Evolutionary conservation across 306 rosid genomes (phyloP).

Genomic region (Citrullus mucosospermus): DNA sequence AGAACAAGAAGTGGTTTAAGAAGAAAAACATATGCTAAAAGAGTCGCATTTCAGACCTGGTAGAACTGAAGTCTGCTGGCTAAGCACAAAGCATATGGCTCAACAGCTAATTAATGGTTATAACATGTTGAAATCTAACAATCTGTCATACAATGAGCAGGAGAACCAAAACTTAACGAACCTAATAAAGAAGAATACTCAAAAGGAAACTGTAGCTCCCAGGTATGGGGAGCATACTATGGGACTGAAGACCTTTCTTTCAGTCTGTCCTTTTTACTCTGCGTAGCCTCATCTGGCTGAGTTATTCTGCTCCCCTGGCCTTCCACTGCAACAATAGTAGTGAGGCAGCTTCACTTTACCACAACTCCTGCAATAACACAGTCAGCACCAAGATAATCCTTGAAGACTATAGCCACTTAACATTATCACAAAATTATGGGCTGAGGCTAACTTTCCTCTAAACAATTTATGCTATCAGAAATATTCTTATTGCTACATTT

Average conservation of each 20-base stretch:
- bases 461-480: too few relatives aligned
- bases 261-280: not conserved
- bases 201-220: not conserved
- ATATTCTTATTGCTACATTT: too few relatives aligned
- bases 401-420: not conserved
- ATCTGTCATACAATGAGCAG: not conserved
- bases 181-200: not conserved
- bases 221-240: not conserved
- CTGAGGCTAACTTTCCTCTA: not conserved
- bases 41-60: not conserved
- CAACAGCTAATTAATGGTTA: not conserved
- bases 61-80: not conserved
- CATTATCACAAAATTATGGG: not conserved
- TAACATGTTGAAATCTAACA: not conserved
- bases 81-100: not conserved
- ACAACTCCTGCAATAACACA: conserved; percentile 25
- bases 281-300: conserved; percentile 15
- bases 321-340: conserved; percentile 49
- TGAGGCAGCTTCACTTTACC: conserved; percentile 51
- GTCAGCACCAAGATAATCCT: not conserved
- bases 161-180: not conserved
- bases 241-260: not conserved
- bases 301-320: conserved; percentile 14
- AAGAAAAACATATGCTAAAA: not conserved
- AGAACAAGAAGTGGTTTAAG: not conserved